Conservation (phyloP, 768 basidiomycete genomes). For the Boletales sp. region DNA sequence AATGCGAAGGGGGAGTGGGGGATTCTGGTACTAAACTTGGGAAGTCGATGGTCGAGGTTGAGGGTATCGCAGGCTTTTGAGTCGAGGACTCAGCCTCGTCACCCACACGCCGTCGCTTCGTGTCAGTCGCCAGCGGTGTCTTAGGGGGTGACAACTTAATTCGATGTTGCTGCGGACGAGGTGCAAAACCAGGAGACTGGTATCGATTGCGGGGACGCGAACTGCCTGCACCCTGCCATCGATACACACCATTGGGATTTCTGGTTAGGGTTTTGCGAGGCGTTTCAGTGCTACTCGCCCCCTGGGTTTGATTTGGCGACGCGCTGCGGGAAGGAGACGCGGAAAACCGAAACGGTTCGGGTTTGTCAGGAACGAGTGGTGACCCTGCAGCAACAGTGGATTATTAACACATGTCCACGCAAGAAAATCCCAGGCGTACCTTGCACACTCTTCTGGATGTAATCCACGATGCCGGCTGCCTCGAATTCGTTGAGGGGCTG, state of each 20-base stretch:
- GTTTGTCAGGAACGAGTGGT: slow-evolving; percentile 32
- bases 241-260: slow-evolving; percentile 74
- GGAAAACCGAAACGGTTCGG: slow-evolving; percentile 64
- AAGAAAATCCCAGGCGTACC: slow-evolving; percentile 29
- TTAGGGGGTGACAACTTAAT: slow-evolving; percentile 42
- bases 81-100: slow-evolving; percentile 38
- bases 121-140: slow-evolving; percentile 40
- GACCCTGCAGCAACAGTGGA: slow-evolving; percentile 19
- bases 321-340: slow-evolving; percentile 33
- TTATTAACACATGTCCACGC: slow-evolving; percentile 13
- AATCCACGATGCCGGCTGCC: slow-evolving; percentile 50
- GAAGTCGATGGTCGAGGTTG: slow-evolving; percentile 23
- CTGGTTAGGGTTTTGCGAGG: slow-evolving; percentile 54
- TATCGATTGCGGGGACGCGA: slow-evolving; percentile 67
- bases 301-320: slow-evolving; percentile 21
- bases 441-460: slow-evolving; percentile 50
- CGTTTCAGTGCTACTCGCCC: slow-evolving; percentile 20
- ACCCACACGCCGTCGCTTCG: slow-evolving; percentile 60
- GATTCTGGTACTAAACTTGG: slow-evolving; percentile 28
- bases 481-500: slow-evolving; percentile 50
- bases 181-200: slow-evolving; percentile 69
- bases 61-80: slow-evolving; percentile 29
- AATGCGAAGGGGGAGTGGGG: slow-evolving; percentile 31
- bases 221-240: slow-evolving; percentile 76
- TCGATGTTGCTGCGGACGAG: slow-evolving; percentile 44